phyloP scores from a whole-genome alignment of 768 basidiomycete species.

The Megacollybia marginata region DNA sequence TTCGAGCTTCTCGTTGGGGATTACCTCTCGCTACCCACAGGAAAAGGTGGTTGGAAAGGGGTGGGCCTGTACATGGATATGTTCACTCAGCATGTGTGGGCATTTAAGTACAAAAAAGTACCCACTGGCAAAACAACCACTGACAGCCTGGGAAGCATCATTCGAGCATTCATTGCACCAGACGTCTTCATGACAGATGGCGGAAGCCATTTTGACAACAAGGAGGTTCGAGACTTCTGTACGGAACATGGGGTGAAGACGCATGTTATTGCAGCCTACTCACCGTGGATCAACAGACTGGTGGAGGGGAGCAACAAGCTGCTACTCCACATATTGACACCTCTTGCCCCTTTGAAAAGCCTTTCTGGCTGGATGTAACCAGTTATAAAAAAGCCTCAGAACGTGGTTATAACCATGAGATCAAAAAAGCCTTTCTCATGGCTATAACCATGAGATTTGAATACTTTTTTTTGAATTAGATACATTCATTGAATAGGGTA shows the following conservation, averaged over 20 bases:
- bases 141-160: constrained; percentile 1
- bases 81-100: too few species aligned
- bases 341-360: too few species aligned
- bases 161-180: constrained; percentile 2
- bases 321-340: constrained; percentile 12
- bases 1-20: constrained; percentile 20
- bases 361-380: too few species aligned
- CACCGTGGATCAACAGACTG: constrained; percentile 23
- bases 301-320: constrained; percentile 18
- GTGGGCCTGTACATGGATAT: constrained; percentile 12
- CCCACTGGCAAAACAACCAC: background rate
- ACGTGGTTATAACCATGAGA: too few species aligned
- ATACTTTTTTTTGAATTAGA: too few species aligned
- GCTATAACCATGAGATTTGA: too few species aligned
- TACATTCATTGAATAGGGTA: too few species aligned
- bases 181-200: constrained; percentile 21
- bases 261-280: constrained; percentile 10
- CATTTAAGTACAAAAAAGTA: background rate
- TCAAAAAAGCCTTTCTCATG: too few species aligned
- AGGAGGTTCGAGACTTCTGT: constrained; percentile 12
- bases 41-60: constrained; percentile 12
- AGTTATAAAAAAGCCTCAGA: too few species aligned
- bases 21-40: constrained; percentile 18
- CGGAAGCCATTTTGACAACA: constrained; percentile 19
- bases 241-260: constrained; percentile 1